These are phyloP conservation scores for Rosa lucieae DNA, from an alignment of 306 rosid genomes.

Conservation along the genomic window DNA sequence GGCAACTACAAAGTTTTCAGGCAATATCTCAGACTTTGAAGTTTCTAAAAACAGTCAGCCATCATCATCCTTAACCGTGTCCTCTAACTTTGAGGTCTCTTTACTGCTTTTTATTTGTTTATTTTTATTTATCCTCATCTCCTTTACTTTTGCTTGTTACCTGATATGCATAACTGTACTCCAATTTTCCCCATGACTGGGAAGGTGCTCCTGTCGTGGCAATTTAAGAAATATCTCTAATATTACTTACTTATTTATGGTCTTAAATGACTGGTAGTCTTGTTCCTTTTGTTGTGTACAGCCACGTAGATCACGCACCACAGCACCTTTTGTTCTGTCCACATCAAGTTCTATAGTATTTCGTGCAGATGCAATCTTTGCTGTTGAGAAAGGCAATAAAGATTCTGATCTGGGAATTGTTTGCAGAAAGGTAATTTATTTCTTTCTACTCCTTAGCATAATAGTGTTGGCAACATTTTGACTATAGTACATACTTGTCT, in stretches of 20 bases:
- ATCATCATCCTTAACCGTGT: slow-evolving; percentile 76
- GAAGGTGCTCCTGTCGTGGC: not conserved
- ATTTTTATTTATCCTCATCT: slow-evolving; percentile 12
- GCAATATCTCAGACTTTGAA: slow-evolving; percentile 58
- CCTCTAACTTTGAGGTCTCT: slow-evolving; percentile 90
- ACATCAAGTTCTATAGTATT: slow-evolving; percentile 67
- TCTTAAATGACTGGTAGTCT: slow-evolving; percentile 8
- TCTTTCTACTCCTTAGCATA: slow-evolving; percentile 10
- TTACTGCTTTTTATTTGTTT: slow-evolving; percentile 8
- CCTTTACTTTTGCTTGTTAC: not conserved
- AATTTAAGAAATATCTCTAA: not conserved
- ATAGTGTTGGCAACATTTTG: slow-evolving; percentile 19
- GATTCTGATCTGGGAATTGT: slow-evolving; percentile 73
- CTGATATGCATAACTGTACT: not conserved
- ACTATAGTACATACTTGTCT: slow-evolving; percentile 22
- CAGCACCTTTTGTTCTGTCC: slow-evolving; percentile 54
- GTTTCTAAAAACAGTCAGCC: slow-evolving; percentile 60
- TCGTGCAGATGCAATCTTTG: slow-evolving; percentile 72
- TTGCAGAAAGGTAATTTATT: slow-evolving; percentile 73
- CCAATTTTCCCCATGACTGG: not conserved
- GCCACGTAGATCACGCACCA: slow-evolving; percentile 82
- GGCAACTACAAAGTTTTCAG: slow-evolving; percentile 60
- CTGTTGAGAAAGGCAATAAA: slow-evolving; percentile 84
- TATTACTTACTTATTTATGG: not conserved
- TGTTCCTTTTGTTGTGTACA: slow-evolving; percentile 36